A percentile compares a stretch with the other conserved stretches of the same genome.
Evolutionary conservation across 208 protist genomes (phyloP).

Genomic region (Trichomonas tenax): DNA sequence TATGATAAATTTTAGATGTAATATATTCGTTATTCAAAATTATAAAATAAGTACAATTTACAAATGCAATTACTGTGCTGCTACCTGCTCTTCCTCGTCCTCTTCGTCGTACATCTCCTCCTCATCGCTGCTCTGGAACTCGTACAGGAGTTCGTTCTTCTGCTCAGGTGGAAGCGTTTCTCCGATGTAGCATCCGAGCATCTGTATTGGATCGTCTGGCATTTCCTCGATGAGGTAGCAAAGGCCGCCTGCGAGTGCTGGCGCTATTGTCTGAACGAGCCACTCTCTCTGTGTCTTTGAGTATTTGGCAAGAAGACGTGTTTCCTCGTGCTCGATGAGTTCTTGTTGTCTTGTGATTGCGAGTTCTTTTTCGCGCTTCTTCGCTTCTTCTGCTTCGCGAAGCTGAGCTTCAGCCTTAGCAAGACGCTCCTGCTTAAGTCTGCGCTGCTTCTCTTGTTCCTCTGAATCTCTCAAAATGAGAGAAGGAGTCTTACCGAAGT

Average conservation of each 20-base stretch:
- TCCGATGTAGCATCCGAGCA: not conserved
- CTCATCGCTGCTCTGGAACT: not conserved
- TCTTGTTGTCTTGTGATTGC: not conserved
- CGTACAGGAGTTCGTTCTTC: not conserved
- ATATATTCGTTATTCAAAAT: not conserved
- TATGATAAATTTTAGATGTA: too few species aligned
- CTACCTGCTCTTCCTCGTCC: not conserved
- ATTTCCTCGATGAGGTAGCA: not conserved
- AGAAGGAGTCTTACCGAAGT: not conserved
- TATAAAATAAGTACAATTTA: not conserved
- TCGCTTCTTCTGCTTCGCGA: not conserved
- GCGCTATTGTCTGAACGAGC: not conserved
- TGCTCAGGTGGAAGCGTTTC: not conserved
- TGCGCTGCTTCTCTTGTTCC: not conserved
- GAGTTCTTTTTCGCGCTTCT: not conserved
- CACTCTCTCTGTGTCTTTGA: constrained; percentile 7
- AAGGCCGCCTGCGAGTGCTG: not conserved
- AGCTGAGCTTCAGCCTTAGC: not conserved
- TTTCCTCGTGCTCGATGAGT: not conserved
- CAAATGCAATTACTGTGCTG: not conserved
- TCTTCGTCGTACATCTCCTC: not conserved
- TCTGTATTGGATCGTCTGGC: not conserved
- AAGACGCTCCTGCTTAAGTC: not conserved
- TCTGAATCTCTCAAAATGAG: not conserved
- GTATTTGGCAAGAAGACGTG: not conserved